Evolutionary conservation across 169 alveolate species (phyloP).

Genomic region (Plasmodium malariae): DNA sequence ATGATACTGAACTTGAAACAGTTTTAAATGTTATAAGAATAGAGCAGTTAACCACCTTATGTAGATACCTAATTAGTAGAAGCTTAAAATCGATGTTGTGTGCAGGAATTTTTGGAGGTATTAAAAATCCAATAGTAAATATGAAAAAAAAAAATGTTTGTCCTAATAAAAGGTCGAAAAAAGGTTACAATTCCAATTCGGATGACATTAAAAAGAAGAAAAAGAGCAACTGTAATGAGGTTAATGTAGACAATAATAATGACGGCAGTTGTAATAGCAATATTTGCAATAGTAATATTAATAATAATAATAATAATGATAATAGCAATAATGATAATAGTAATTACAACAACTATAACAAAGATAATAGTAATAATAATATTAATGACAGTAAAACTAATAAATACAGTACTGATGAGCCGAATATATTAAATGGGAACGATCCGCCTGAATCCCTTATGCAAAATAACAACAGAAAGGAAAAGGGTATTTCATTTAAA

Average conservation of each 20-base stretch:
- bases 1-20: slow-evolving; percentile 71
- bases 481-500: not conserved
- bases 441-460: not conserved
- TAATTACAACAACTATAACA: slow-evolving; percentile 4
- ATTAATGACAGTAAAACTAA: not conserved
- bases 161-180: slow-evolving; percentile 32
- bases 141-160: slow-evolving; percentile 17
- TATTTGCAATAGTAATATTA: not conserved
- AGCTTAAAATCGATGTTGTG: slow-evolving; percentile 81
- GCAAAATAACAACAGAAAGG: slow-evolving; percentile 11
- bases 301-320: not conserved
- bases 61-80: slow-evolving; percentile 77
- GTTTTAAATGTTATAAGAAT: slow-evolving; percentile 78
- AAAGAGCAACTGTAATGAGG: slow-evolving; percentile 43
- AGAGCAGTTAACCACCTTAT: slow-evolving; percentile 79
- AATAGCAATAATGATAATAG: not conserved
- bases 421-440: slow-evolving; percentile 6
- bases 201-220: slow-evolving; percentile 58
- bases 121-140: slow-evolving; percentile 68
- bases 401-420: not conserved
- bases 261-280: not conserved
- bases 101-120: slow-evolving; percentile 82
- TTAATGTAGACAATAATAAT: not conserved
- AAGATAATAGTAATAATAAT: slow-evolving; percentile 4
- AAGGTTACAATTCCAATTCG: slow-evolving; percentile 61